phyloP scores from a whole-genome alignment of 495 filamentous ascomycete species.

The Neurospora sp. region DNA sequence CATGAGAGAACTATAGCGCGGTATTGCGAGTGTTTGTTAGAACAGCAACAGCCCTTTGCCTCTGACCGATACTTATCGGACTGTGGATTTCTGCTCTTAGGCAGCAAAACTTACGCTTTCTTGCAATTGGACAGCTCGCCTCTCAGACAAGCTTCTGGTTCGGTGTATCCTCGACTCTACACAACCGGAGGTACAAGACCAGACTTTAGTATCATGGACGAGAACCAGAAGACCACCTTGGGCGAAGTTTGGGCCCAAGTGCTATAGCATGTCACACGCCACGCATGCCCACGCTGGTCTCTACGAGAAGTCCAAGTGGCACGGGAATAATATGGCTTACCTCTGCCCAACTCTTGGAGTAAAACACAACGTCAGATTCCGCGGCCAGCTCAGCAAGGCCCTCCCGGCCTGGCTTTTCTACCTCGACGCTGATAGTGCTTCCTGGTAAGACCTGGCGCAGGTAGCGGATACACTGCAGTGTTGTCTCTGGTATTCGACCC shows the following conservation, averaged over 20 bases:
- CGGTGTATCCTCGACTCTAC: slow-evolving; percentile 24
- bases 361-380: slow-evolving; percentile 60
- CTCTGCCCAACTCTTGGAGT: slow-evolving; percentile 60
- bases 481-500: slow-evolving; percentile 58
- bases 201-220: neutral
- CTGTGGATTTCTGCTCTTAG: neutral
- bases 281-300: neutral
- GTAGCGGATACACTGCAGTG: slow-evolving; percentile 50
- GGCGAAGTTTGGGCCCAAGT: neutral
- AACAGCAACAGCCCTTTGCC: neutral
- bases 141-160: slow-evolving; percentile 25
- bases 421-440: slow-evolving; percentile 53
- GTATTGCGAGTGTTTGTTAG: neutral
- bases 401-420: slow-evolving; percentile 55
- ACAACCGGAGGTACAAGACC: neutral
- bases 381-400: slow-evolving; percentile 52
- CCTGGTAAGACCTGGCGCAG: slow-evolving; percentile 39
- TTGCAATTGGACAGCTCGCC: slow-evolving; percentile 15
- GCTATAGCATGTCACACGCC: neutral
- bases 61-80: neutral
- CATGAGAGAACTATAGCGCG: slow-evolving; percentile 39
- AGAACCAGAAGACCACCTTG: neutral
- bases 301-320: neutral
- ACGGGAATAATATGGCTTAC: slow-evolving; percentile 27
- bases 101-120: slow-evolving; percentile 18